Evolutionary conservation across 257 asterid genomes (phyloP).

Genomic region (Mentha longifolia): DNA sequence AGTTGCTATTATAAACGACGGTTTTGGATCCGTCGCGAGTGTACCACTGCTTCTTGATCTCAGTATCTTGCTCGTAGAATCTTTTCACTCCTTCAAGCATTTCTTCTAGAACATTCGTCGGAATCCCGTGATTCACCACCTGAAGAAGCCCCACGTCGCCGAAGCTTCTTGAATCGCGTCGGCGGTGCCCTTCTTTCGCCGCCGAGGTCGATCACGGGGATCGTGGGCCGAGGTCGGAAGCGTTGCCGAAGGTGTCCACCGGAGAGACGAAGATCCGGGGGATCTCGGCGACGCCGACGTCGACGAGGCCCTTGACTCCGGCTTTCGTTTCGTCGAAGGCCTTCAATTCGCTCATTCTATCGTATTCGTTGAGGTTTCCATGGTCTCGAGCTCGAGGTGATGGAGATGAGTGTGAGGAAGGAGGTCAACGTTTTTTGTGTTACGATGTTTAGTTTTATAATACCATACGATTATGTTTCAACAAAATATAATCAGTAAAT

Average conservation of each 20-base stretch:
- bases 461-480: neutral
- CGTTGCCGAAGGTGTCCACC: neutral
- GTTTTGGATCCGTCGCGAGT: constrained; percentile 42
- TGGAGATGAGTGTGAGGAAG: too few relatives aligned
- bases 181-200: constrained; percentile 28
- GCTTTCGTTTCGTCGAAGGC: constrained; percentile 56
- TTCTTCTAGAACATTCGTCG: constrained; percentile 32
- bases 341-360: constrained; percentile 38
- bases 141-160: constrained; percentile 47
- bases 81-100: constrained; percentile 47
- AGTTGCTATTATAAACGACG: constrained; percentile 49
- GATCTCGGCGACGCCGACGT: constrained; percentile 41
- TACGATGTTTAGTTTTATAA: too few relatives aligned
- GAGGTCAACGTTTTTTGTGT: too few relatives aligned
- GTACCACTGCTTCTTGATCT: constrained; percentile 40
- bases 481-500: neutral
- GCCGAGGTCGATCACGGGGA: constrained; percentile 49
- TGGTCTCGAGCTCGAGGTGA: neutral
- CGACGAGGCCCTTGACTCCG: constrained; percentile 63
- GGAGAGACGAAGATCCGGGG: constrained; percentile 50
- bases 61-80: constrained; percentile 44
- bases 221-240: neutral
- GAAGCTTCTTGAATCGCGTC: constrained; percentile 35
- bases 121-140: constrained; percentile 52
- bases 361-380: constrained; percentile 26